Evolutionary conservation across 176 grass and related monocot genomes (phyloP).

Genomic region (Zoysia pacifica): DNA sequence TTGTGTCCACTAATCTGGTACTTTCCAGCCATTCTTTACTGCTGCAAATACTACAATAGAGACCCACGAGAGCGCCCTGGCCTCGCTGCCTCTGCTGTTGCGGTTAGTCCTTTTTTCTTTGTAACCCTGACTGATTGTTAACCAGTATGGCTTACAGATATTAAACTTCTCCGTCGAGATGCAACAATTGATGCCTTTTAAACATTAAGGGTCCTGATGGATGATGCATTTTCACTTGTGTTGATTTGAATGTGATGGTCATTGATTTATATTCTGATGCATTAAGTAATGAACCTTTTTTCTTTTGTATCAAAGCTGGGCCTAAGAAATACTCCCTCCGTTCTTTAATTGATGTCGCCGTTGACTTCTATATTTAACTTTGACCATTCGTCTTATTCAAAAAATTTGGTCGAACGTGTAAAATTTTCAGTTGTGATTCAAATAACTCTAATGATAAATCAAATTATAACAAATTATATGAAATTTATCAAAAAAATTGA

Average conservation of each 20-base stretch:
- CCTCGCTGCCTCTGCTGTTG: conserved; percentile 78
- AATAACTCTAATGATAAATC: too few relatives aligned
- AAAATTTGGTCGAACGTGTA: too few relatives aligned
- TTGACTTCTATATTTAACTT: too few relatives aligned
- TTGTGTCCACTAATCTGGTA: conserved; percentile 91
- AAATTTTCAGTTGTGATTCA: too few relatives aligned
- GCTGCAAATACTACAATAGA: conserved; percentile 74
- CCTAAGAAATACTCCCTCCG: too few relatives aligned
- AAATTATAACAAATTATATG: too few relatives aligned
- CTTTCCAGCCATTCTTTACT: conserved; percentile 66
- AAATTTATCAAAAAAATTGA: too few relatives aligned
- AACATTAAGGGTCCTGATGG: not conserved
- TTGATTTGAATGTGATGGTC: not conserved
- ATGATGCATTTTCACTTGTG: not conserved
- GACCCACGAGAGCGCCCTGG: conserved; percentile 95
- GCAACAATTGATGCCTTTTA: conserved; percentile 17
- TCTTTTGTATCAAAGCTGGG: not conserved
- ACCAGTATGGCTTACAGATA: not conserved
- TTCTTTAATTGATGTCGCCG: too few relatives aligned
- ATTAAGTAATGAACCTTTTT: not conserved
- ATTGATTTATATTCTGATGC: not conserved
- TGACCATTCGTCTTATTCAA: too few relatives aligned
- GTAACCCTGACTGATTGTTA: conserved; percentile 23
- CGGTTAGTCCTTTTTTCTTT: conserved; percentile 44
- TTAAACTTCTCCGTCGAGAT: not conserved